Base-by-base conservation (phyloP, 23 red algal genomes). In the Gracilariopsis chorda region DNA sequence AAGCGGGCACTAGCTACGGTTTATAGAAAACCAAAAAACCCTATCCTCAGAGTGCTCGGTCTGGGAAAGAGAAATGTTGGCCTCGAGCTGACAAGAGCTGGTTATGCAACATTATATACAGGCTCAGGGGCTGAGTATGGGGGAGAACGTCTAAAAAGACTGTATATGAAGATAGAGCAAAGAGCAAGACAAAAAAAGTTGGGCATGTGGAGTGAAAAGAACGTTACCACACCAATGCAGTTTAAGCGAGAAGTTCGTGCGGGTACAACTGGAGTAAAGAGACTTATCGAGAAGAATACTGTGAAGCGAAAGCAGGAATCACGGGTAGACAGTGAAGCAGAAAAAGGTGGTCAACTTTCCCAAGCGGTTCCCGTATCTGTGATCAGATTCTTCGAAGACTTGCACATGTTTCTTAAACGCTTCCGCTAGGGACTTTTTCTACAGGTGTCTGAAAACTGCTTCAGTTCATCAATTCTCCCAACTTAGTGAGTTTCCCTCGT, bases 81-180 rank as follows among this genome's bases (percentile, higher is more conserved):
- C 1, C 41, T 95, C 25, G 96, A 95, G 55, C 49, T 98, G 20
- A 93, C 91, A n/a, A 74, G 83, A 48, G 87, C 82, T n/a, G 96
- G 96, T 45, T 90, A 92, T 46, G 96, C 92, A 7, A 90, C 83
- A 5, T 48, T 98, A 3, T 98, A 98, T 72, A 63, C 82, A 6
- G 92, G 96, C 24, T 58, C 63, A 9, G 88, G 88, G 2, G 96
- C 92, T 7, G 48, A 79, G 41, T 95, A 98, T 46, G 90, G 91
- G n/a, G 69, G 87, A 34, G 60, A 74, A 47, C 36, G 60, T 27
- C 37, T 82, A 61, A 73, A 58, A 57, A 72, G 39, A 34, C 23
- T 82, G 39, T 80, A 91, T 39, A 71, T 36, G 55, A 61, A 58
- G 43, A 75, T 82, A 23, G 88, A 82, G 39, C 35, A 69, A 51